A percentile compares a stretch with the other conserved stretches of the same genome.
Evolutionary conservation across 768 basidiomycete genomes (phyloP).

Genomic region (Phylloporus arenicola): DNA sequence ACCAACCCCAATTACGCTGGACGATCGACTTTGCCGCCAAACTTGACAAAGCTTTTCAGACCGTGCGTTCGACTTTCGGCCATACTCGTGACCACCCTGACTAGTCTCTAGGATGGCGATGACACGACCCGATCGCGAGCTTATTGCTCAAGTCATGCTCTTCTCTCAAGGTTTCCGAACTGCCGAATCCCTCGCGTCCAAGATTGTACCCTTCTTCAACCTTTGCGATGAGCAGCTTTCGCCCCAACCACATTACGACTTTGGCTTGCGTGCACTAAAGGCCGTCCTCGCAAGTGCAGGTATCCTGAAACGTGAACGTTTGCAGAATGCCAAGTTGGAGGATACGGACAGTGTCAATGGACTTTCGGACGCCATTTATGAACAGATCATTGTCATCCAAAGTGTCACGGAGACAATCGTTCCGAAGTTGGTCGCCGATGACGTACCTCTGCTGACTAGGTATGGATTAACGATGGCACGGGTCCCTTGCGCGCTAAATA

Average conservation of each 20-base stretch:
- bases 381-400: constrained; percentile 96
- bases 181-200: constrained; percentile 94
- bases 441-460: constrained; percentile 93
- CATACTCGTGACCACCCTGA: constrained; percentile 3
- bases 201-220: constrained; percentile 99
- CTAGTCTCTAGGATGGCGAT: constrained; percentile 78
- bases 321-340: constrained; percentile 45
- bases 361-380: constrained; percentile 69
- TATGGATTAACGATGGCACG: constrained; percentile 29
- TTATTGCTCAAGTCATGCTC: constrained; percentile 98
- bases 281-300: constrained; percentile 95
- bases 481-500: neutral
- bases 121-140: constrained; percentile 96
- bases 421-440: constrained; percentile 94
- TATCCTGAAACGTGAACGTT: constrained; percentile 90
- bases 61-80: constrained; percentile 51
- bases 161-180: constrained; percentile 99
- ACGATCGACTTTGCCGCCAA: constrained; percentile 84
- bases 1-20: constrained; percentile 99
- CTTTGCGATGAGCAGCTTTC: constrained; percentile 97
- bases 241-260: constrained; percentile 97
- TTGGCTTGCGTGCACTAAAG: constrained; percentile 95
- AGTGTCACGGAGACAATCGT: constrained; percentile 98
- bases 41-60: constrained; percentile 88
- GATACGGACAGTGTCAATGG: constrained; percentile 40